Evolutionary conservation across 352 stramenopile species (phyloP).

Genomic region (Pythium grandisporangium): DNA sequence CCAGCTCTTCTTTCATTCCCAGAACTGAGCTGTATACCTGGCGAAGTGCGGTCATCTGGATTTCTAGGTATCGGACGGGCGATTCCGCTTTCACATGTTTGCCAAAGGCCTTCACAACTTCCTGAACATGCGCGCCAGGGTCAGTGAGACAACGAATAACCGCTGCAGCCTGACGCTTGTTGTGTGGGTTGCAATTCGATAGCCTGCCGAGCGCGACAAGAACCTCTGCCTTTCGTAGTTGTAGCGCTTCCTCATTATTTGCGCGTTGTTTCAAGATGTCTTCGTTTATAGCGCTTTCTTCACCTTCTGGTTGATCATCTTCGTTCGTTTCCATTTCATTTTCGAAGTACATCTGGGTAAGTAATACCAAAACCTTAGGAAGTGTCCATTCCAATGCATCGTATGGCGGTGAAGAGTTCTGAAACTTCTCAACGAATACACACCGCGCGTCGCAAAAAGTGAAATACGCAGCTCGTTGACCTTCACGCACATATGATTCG

Average conservation of each 20-base stretch:
- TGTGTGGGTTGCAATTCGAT: slow-evolving; percentile 74
- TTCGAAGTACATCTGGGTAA: slow-evolving; percentile 83
- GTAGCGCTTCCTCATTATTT: slow-evolving; percentile 18
- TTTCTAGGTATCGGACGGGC: slow-evolving; percentile 73
- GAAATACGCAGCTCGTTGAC: slow-evolving; percentile 61
- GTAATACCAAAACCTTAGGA: slow-evolving; percentile 49
- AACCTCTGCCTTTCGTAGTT: slow-evolving; percentile 48
- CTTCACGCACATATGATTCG: slow-evolving; percentile 42
- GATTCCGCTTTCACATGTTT: slow-evolving; percentile 71
- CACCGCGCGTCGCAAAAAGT: slow-evolving; percentile 73
- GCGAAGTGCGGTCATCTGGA: slow-evolving; percentile 81
- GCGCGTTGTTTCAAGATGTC: slow-evolving; percentile 10
- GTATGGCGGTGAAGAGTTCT: slow-evolving; percentile 39
- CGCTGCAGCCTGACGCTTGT: slow-evolving; percentile 67
- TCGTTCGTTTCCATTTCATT: slow-evolving; percentile 38
- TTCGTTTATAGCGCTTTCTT: slow-evolving; percentile 19
- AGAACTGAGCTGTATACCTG: slow-evolving; percentile 61
- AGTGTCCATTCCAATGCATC: slow-evolving; percentile 57
- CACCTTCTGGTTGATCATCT: slow-evolving; percentile 38
- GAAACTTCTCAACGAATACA: slow-evolving; percentile 81
- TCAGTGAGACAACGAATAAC: slow-evolving; percentile 64
- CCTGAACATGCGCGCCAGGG: slow-evolving; percentile 30
- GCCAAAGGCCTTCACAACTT: slow-evolving; percentile 75
- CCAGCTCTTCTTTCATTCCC: slow-evolving; percentile 48
- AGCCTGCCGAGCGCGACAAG: slow-evolving; percentile 60